phyloP scores from a whole-genome alignment of 176 grass and related monocot species.

The Echinochloa phyllopogon region DNA sequence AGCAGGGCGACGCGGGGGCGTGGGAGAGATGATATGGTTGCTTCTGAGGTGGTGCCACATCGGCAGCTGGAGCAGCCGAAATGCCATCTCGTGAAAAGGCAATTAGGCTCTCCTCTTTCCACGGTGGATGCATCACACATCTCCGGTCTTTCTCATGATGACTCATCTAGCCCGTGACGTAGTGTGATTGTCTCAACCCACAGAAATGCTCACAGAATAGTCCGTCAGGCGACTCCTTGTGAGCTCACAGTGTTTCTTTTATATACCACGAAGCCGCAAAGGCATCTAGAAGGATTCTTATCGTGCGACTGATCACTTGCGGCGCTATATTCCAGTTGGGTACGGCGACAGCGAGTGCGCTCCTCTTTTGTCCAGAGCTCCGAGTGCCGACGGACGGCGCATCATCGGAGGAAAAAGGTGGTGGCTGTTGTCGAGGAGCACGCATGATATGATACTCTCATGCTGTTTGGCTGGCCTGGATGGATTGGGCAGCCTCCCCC shows the following conservation, averaged over 20 bases:
- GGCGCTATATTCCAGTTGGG: neutral
- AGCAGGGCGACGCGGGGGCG: too few species aligned
- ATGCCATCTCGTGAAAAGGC: neutral
- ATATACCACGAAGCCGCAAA: neutral
- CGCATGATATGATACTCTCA: neutral
- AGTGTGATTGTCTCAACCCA: constrained; percentile 12
- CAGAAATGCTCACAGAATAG: neutral
- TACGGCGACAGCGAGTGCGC: neutral
- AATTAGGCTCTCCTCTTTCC: constrained; percentile 7
- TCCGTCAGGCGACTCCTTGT: neutral
- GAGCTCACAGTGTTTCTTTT: neutral
- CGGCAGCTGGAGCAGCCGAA: constrained; percentile 12
- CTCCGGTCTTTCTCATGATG: neutral
- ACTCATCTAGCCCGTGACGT: neutral
- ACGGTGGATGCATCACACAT: neutral
- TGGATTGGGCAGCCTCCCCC: neutral
- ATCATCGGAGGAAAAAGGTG: neutral
- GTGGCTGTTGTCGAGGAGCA: neutral
- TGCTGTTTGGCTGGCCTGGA: constrained; percentile 8
- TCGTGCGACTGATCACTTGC: neutral
- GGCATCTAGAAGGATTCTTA: constrained; percentile 48
- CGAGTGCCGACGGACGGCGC: neutral
- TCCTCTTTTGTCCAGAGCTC: neutral
- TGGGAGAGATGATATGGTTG: neutral
- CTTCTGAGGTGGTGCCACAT: constrained; percentile 19